Base-by-base conservation (phyloP, 495 filamentous ascomycete genomes). In the Aspergillus affinis region DNA sequence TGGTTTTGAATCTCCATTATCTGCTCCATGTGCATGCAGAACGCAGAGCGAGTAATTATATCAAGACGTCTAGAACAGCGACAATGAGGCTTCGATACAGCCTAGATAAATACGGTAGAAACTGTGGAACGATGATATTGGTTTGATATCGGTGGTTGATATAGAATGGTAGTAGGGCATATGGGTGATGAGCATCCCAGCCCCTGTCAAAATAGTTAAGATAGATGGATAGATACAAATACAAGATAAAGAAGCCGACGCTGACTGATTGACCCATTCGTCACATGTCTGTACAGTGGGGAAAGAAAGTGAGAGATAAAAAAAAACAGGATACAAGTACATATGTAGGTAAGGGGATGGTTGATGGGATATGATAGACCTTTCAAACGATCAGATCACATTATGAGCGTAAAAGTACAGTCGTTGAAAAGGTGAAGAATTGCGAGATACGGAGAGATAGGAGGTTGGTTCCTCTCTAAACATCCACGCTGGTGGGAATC, bases 401-500 rank as follows among this genome's bases (percentile, higher is more conserved):
- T 41, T 13, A 41, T 41, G 36, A 41, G 36, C 13, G 13, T 41
- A 41, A 15, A 13, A 17, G 36, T 41, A 10, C 1, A 17, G 36
- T 41, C 36, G 36, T 41, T 41, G 36, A 41, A 41, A 41, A 41
- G 36, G 15, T 41, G 13, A 15, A 15, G 36, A 10, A 32, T 5
- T 17, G 13, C 13, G 36, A 15, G 36, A 41, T 15, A 10, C 36
- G 15, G 36, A 10, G 36, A 41, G 36, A 4, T 41, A 15, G 36
- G 13, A 41, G 13, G 1, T 41, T 41, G 29, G 29, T 32, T 7
- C 1, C 23, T 26, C 23, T 32, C 8, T 66, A 81, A 56, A 77
- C 75, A 45, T 78, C 75, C 48, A 91, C 87, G 51, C 74, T 79
- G 20, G 79, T 88, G 0, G 88, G 88, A 57, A 91, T 90, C 78